Base-by-base conservation (phyloP, 768 basidiomycete genomes). In the Phylloporus arenicola region DNA sequence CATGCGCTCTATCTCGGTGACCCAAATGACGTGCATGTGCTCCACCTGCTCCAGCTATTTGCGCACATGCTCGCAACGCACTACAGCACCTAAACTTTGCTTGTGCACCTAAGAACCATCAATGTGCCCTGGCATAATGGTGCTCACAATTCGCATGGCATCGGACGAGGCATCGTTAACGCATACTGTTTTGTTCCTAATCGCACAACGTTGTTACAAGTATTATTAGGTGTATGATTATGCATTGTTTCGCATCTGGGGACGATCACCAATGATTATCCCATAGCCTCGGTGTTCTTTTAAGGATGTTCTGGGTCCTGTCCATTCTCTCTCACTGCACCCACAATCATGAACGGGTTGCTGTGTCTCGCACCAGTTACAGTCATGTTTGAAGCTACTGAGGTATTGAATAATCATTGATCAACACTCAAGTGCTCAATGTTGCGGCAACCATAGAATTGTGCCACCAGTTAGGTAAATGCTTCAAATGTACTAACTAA, bases 121-220 rank as follows among this genome's bases (percentile, higher is more conserved):
- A 71, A 75, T 50, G 78, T 76, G 13, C 57, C 80, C 9, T 81
- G 80, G 80, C 70, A 72, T 35, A 79, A 80, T 56, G 73, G 4
- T 73, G 72, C 52, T 71, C 29, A 31, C 12, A 35, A 35, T 35
- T 17, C n/a, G 34, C 34, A 35, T 35, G 34, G n/a, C n/a, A 38
- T 38, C 19, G 37, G 19, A 38, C 37, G 20, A 12, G 9, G 17
- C 37, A 38, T 38, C 12, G 10, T 38, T 20, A 5, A 33, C 14
- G 11, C 29, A 30, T 30, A 30, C 10, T 30, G 2, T 30, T 30
- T 30, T 14, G 2, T 16, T n/a, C 2, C 6, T 35, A 7, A 35
- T 35, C 16, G 4, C 34, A 35, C 34, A 35, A n/a, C 34, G 6
- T 35, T 35, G 16, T 35, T 35, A 35, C n/a, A 35, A 35, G 34